Base-by-base conservation (phyloP, 495 filamentous ascomycete species). In the Neurospora sp. region DNA sequence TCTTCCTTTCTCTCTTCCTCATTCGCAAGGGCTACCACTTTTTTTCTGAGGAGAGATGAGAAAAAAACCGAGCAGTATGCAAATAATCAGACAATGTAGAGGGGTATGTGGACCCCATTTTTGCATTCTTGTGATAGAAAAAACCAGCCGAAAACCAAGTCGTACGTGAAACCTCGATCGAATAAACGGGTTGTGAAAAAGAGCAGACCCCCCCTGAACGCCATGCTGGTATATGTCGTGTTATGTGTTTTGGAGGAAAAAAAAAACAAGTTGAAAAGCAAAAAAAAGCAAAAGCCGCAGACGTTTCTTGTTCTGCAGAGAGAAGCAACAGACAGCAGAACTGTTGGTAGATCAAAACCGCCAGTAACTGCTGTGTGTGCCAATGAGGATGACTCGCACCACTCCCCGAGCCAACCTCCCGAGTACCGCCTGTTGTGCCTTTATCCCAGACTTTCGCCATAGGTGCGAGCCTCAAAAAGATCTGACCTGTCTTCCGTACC, bases 401-500 rank as follows among this genome's bases (percentile, higher is more conserved):
- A 61, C 47, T 31, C 53, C 5, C 27, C 27, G 14, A 61, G 27
- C 53, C 53, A 35, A 61, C 27, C 53, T 61, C 53, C 53, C 27
- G 53, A 35, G 27, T 35, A 35, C 53, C 53, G 27, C 22, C 27
- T 14, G 27, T 61, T 35, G 27, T 35, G 53, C 53, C 27, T 31
- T 35, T 35, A 61, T 61, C 53, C 53, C 53, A 61, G 53, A 61
- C 53, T 61, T 61, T 35, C 53, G 53, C 53, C 53, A 61, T 61
- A 61, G 53, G 53, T 35, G 44, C 41, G 69, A 39, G 31, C 40
- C 59, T 69, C 16, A 37, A 40, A 53, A 40, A 73, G 35, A 53
- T 59, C 72, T 75, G 74, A 75, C 70, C 73, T 39, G 73, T 76
- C 72, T 74, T 74, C 53, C 53, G 53, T 61, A 61, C 53, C 53